Evolutionary conservation across 73 alveolate genomes (phyloP), one percentile per base, ranked within the genome.

Genomic region (Effrenium voratum): DNA sequence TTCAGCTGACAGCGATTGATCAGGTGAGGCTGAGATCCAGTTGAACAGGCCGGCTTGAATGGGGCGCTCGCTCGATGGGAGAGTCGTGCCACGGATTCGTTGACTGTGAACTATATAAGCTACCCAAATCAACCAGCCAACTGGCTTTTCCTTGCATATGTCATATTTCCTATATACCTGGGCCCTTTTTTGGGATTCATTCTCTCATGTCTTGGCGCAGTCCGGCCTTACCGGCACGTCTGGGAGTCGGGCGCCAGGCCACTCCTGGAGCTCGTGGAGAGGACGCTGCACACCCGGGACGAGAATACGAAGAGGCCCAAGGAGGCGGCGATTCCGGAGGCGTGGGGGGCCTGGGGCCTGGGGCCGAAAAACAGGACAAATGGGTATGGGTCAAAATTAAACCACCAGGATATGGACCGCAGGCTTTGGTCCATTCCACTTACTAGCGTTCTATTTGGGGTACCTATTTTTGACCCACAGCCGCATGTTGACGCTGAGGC

Each of bases 11-110:
- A n/a, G n/a, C n/a, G n/a, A 6, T 4, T 32, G 49, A 44, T 32
- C 24, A 90, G 97, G 97, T 46, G 97, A 90, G 46, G 97, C 97
- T 22, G 97, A 90, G 76, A 90, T 90, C 47, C 97, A 90, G 75
- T 75, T 90, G 59, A 90, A 90, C 52, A 90, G 97, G 97, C 87
- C 30, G 45, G 84, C 10, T 0, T n/a, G 24, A 22, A 49, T 38
- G 83, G 0, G 10, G 49, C 50, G n/a, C 26, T 22, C 38, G 88
- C 16, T 38, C 16, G 28, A 2, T 38, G 36, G 22, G 63, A 0
- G 3, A 12, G 87, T 22, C 36, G 49, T 43, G 10, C 3, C 2
- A 36, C 40, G n/a, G 10, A 0, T 0, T 32, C 2, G 15, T 82
- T 16, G 38, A 34, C 43, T 24, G 46, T 15, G 40, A 38, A 4